Conservation (phyloP, 495 filamentous ascomycete genomes). For the Trichoderma asperelloides region DNA sequence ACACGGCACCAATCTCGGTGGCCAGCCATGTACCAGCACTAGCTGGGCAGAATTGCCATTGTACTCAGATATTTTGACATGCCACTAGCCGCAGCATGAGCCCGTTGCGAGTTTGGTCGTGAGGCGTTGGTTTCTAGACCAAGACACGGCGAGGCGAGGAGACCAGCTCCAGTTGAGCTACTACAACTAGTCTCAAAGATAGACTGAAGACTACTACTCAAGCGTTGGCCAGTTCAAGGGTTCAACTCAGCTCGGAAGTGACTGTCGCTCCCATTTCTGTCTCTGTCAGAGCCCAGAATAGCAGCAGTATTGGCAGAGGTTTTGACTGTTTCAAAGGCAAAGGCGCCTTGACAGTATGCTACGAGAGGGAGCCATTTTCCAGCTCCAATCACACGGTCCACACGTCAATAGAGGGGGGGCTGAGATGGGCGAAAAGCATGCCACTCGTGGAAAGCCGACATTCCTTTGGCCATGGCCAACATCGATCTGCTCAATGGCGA, state of each 20-base stretch:
- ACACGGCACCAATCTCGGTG: not conserved
- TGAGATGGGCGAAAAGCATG: not conserved
- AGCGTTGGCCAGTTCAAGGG: not conserved
- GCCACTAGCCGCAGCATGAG: not conserved
- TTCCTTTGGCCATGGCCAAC: not conserved
- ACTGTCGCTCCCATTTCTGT: not conserved
- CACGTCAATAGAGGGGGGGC: not conserved
- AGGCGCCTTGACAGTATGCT: not conserved
- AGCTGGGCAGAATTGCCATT: not conserved
- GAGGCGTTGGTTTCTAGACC: not conserved
- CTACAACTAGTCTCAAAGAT: not conserved
- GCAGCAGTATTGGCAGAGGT: not conserved
- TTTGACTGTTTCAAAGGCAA: not conserved
- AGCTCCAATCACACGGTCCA: not conserved
- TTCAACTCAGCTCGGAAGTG: constrained; percentile 1
- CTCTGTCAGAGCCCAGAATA: not conserved
- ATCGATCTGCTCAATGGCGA: not conserved
- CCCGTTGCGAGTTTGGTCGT: not conserved
- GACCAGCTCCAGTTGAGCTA: not conserved
- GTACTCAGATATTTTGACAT: not conserved
- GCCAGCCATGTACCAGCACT: not conserved
- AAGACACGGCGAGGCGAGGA: not conserved
- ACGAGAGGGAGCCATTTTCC: not conserved
- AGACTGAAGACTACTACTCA: not conserved
- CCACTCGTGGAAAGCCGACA: not conserved